A percentile compares a stretch with the other conserved stretches of the same genome.
Evolutionary conservation across 768 basidiomycete species (phyloP).

Genomic region (Auriscalpium microsporum): DNA sequence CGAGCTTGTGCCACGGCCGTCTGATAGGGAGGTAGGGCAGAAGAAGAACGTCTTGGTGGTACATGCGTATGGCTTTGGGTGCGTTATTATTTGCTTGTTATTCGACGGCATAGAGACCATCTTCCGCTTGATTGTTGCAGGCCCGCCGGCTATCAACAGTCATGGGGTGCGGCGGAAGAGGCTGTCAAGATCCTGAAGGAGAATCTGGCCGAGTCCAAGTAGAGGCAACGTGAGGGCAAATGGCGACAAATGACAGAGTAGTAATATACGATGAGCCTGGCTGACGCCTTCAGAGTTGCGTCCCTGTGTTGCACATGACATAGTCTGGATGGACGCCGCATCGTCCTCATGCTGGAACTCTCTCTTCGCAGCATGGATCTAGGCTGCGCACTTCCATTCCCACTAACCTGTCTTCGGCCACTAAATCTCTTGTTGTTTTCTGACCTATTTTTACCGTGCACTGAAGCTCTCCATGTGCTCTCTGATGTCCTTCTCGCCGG

Average conservation of each 20-base stretch:
- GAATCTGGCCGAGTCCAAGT: conserved; percentile 5
- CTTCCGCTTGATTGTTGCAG: conserved; percentile 9
- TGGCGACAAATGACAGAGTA: conserved; percentile 8
- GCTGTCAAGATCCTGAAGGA: conserved; percentile 13
- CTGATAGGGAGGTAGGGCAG: conserved; percentile 14
- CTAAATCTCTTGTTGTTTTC: no score
- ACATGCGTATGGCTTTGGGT: conserved; percentile 60
- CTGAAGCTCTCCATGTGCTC: no score
- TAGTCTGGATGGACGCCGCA: no score
- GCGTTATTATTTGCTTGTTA: conserved; percentile 16
- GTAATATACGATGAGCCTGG: neutral
- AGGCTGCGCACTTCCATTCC: no score
- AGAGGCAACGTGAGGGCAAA: conserved; percentile 3
- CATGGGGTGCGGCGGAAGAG: conserved; percentile 23
- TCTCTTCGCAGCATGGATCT: no score
- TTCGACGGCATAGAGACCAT: neutral
- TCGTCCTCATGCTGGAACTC: no score
- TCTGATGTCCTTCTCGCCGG: no score
- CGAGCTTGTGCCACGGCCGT: conserved; percentile 15
- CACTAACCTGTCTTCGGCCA: no score
- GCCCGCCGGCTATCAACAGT: conserved; percentile 22
- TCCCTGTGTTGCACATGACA: no score
- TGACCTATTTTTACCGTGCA: no score
- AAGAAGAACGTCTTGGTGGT: conserved; percentile 29
- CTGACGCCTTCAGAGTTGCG: neutral